phyloP scores from a whole-genome alignment of 2,329 filamentous ascomycete genomes.

The Colletotrichum falcatum region DNA sequence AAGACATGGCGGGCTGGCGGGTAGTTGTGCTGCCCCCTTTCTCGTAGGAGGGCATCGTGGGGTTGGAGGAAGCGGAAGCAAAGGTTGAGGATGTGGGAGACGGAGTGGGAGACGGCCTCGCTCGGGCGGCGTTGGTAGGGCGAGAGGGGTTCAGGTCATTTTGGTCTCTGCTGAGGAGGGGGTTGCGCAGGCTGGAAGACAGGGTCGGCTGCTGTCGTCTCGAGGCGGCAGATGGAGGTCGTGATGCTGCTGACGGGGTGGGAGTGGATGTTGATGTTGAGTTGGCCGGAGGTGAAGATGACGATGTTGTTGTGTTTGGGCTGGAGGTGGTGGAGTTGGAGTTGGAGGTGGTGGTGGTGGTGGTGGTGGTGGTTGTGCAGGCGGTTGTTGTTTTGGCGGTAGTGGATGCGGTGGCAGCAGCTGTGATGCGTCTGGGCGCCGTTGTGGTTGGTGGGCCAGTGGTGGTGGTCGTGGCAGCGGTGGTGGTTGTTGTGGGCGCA shows the following conservation, averaged over 20 bases:
- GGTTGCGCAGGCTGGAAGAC: conserved; percentile 38
- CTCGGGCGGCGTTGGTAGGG: conserved; percentile 34
- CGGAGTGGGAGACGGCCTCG: conserved; percentile 37
- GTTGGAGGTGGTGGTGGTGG: background rate
- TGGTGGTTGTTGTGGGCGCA: conserved; percentile 11
- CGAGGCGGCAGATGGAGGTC: conserved; percentile 23
- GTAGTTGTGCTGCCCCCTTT: conserved; percentile 62
- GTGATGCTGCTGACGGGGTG: conserved; percentile 12
- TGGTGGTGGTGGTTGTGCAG: conserved; percentile 13
- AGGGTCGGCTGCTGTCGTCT: conserved; percentile 36
- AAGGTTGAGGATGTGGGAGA: conserved; percentile 31
- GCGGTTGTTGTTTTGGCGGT: conserved; percentile 16
- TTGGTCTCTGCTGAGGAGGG: conserved; percentile 39
- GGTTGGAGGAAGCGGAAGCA: conserved; percentile 25
- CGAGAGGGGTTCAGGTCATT: conserved; percentile 42
- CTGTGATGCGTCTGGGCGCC: conserved; percentile 38
- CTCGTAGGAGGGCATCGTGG: conserved; percentile 56
- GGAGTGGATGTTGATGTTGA: conserved; percentile 31
- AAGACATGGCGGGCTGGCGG: conserved; percentile 74
- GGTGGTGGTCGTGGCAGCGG: conserved; percentile 25
- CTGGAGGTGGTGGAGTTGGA: background rate
- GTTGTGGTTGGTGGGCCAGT: conserved; percentile 39
- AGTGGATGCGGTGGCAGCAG: conserved; percentile 8
- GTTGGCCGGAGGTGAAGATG: conserved; percentile 4
- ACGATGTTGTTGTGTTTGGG: conserved; percentile 30